Evolutionary conservation across 169 alveolate genomes (phyloP), one percentile per base, ranked within the genome.

Genomic region (Plasmodium sp.): DNA sequence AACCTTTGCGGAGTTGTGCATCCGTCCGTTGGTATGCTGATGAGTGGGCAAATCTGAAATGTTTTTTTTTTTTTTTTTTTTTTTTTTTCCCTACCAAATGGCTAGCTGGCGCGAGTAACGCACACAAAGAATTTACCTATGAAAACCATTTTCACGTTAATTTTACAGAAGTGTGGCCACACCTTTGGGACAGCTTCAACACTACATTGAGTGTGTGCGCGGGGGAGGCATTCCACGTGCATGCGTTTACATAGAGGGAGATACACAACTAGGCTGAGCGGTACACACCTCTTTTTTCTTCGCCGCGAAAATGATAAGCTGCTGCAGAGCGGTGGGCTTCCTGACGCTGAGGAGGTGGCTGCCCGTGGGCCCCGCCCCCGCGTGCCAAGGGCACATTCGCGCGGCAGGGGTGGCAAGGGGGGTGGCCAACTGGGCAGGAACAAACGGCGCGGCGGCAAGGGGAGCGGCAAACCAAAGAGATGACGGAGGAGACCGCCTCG

Each of bases 311-410:
- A 90, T 90, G 94, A 80, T 90, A 58, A 90, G 82, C 80, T 80
- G 83, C 51, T 85, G 94, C 48, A 90, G 82, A 79, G n/a, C 82
- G 48, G 92, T 81, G 72, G 71, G 92, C 45, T 27, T 83, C 31
- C 34, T 81, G 31, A 1, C 74, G 33, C 31, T 84, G 54, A 84
- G 27, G 51, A 67, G 45, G 31, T 67, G 18, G 51, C 41, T 84
- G 48, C 10, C 62, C 39, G 92, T 84, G 14, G 45, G 74, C n/a
- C 22, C 27, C 31, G 7, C 33, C 33, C 33, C 56, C 34, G 34
- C 33, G n/a, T 84, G 54, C 27, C 9, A 31, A 27, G 51, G 92
- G 10, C 34, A 84, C 34, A 36, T 43, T 7, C 58, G 74, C 54
- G 27, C 77, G 33, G 41, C 14, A 34, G 58, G 48, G 45, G 27